A percentile compares a stretch with the other conserved stretches of the same genome.
phyloP scores from a whole-genome alignment of 345 rosid genomes.

The Eucalyptus erythrocorys region DNA sequence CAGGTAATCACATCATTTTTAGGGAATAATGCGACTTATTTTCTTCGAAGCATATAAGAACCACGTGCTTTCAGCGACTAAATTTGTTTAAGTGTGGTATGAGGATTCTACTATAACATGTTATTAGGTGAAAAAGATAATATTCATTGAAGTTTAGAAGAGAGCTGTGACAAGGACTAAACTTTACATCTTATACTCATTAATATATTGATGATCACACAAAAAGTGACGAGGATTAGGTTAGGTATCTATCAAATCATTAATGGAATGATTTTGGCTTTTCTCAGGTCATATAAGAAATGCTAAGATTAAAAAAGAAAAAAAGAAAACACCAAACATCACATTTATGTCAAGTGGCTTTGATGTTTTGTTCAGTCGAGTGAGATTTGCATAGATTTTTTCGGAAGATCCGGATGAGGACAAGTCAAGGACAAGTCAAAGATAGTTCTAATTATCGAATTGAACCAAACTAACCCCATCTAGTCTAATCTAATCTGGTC shows the following conservation, averaged over 20 bases:
- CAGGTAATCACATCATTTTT: too few relatives aligned
- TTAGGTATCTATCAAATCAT: background rate
- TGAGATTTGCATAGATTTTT: background rate
- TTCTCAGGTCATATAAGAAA: background rate
- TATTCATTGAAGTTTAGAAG: background rate
- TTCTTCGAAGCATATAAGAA: background rate
- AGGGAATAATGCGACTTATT: accelerated
- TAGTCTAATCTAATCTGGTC: background rate
- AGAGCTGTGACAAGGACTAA: background rate
- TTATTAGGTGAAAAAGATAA: background rate
- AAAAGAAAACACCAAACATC: background rate
- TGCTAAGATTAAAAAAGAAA: background rate
- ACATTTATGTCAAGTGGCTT: background rate
- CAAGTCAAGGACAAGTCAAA: background rate
- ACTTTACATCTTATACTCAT: background rate
- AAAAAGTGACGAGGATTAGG: background rate
- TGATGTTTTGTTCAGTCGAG: background rate
- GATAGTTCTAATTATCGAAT: background rate
- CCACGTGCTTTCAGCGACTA: background rate
- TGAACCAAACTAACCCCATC: background rate
- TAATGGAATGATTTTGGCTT: background rate
- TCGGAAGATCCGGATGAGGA: background rate
- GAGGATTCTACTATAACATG: background rate
- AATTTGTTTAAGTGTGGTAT: background rate
- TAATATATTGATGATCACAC: background rate